phyloP scores from a whole-genome alignment of 2,329 filamentous ascomycete genomes.

The Pestalotiopsis sp. region DNA sequence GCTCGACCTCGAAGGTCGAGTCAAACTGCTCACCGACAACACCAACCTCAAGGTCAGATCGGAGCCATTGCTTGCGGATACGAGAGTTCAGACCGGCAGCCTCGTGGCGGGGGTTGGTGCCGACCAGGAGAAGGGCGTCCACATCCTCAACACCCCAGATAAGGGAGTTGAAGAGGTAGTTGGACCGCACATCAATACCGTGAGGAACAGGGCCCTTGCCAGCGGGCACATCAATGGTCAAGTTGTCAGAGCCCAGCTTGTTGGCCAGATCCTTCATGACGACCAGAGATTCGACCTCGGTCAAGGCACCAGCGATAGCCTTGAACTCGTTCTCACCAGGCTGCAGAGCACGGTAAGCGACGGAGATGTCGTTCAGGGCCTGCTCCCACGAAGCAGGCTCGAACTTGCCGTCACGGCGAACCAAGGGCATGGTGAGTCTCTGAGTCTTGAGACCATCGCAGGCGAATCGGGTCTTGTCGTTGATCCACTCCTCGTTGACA shows the following conservation, averaged over 20 bases:
- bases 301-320: slow-evolving; percentile 86
- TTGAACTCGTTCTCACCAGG: slow-evolving; percentile 96
- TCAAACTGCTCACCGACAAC: slow-evolving; percentile 90
- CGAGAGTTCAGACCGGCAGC: slow-evolving; percentile 94
- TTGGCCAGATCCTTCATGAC: slow-evolving; percentile 98
- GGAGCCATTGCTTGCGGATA: slow-evolving; percentile 96
- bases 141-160: slow-evolving; percentile 94
- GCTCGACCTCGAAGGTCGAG: slow-evolving; percentile 94
- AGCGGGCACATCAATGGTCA: slow-evolving; percentile 86
- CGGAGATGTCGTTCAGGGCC: slow-evolving; percentile 83
- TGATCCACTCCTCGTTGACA: slow-evolving; percentile 99
- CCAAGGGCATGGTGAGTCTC: slow-evolving; percentile 87
- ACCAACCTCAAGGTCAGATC: slow-evolving; percentile 90
- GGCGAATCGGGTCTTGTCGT: slow-evolving; percentile 96
- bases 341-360: slow-evolving; percentile 76
- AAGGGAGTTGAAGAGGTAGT: slow-evolving; percentile 95
- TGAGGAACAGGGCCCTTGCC: slow-evolving; percentile 86
- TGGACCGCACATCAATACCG: slow-evolving; percentile 89
- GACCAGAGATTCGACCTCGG: slow-evolving; percentile 90
- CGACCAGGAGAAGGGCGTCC: slow-evolving; percentile 87
- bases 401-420: slow-evolving; percentile 88
- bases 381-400: slow-evolving; percentile 95
- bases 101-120: slow-evolving; percentile 94
- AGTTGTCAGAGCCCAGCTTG: slow-evolving; percentile 93
- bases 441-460: slow-evolving; percentile 97